These are phyloP conservation scores for Gracilaria vermiculophylla DNA, from an alignment of 23 red algal species.

Conservation along the genomic window DNA sequence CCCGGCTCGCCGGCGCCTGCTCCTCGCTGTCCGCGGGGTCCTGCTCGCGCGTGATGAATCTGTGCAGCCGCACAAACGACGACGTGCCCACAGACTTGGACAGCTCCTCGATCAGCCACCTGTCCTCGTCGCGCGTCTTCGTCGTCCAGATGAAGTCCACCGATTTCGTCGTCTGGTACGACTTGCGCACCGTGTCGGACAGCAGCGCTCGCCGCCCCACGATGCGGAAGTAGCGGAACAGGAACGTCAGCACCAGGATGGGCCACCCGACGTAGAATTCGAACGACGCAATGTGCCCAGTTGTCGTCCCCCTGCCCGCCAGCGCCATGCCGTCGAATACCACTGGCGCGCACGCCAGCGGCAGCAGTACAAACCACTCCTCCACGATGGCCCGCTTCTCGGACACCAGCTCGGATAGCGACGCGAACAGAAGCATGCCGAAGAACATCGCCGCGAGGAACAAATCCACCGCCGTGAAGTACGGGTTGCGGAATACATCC, in stretches of 20 bases:
- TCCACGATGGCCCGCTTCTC: slow-evolving; percentile 20
- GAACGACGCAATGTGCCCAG: not conserved
- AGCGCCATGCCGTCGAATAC: slow-evolving; percentile 12
- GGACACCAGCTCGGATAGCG: not conserved
- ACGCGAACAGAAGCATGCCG: not conserved
- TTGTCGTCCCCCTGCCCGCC: not conserved
- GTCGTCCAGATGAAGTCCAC: slow-evolving; percentile 77
- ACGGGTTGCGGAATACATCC: not conserved
- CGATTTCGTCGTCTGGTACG: slow-evolving; percentile 30
- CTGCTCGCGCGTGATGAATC: slow-evolving; percentile 52
- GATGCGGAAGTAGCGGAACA: slow-evolving; percentile 46
- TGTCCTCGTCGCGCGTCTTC: slow-evolving; percentile 35
- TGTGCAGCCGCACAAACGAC: slow-evolving; percentile 37
- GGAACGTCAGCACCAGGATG: slow-evolving; percentile 1
- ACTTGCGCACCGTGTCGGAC: slow-evolving; percentile 21
- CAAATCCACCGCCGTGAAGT: not conserved
- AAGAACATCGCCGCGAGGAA: not conserved
- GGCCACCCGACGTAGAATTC: slow-evolving; percentile 38
- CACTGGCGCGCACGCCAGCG: not conserved
- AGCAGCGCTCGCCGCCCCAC: slow-evolving; percentile 24
- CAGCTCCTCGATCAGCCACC: slow-evolving; percentile 60
- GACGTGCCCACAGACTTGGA: slow-evolving; percentile 17
- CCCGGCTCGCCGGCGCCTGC: not conserved
- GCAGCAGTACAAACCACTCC: slow-evolving; percentile 32
- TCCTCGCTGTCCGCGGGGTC: not conserved